Conservation (phyloP, 306 rosid species). For the Lathyrus tuberosus region DNA sequence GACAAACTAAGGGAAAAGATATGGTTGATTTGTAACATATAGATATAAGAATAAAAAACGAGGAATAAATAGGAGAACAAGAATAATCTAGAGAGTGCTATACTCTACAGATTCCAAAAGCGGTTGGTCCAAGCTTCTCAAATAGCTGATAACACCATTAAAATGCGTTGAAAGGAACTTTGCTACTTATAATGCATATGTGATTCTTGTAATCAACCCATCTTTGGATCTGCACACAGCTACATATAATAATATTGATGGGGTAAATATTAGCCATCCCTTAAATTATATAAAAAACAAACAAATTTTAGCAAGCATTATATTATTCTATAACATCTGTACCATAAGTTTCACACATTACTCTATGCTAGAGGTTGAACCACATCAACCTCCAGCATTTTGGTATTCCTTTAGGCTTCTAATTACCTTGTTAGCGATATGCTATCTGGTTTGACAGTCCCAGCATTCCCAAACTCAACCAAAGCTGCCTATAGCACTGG, state of each 20-base stretch:
- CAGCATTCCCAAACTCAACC: slow-evolving; percentile 97
- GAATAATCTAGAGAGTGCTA: slow-evolving; percentile 74
- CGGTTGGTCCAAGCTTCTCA: slow-evolving; percentile 99
- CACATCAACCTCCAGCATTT: slow-evolving; percentile 81
- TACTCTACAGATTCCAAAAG: slow-evolving; percentile 89
- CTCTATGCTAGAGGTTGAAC: slow-evolving; percentile 48
- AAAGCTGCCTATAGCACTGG: slow-evolving; percentile 99
- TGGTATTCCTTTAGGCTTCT: slow-evolving; percentile 82
- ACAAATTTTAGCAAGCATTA: slow-evolving; percentile 30
- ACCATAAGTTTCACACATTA: slow-evolving; percentile 66
- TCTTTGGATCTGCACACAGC: slow-evolving; percentile 77
- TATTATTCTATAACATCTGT: slow-evolving; percentile 25
- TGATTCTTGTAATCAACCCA: slow-evolving; percentile 94
- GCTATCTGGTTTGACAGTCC: slow-evolving; percentile 78
- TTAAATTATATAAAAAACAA: slow-evolving; percentile 23
- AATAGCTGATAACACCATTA: slow-evolving; percentile 91
- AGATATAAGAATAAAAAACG: too few species aligned
- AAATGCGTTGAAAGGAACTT: slow-evolving; percentile 68
- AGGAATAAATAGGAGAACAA: slow-evolving; percentile 56
- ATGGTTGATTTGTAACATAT: too few species aligned
- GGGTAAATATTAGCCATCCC: slow-evolving; percentile 29
- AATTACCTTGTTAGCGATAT: slow-evolving; percentile 76
- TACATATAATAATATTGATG: slow-evolving; percentile 46
- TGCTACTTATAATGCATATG: slow-evolving; percentile 84
- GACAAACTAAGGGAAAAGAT: too few species aligned